Percentiles rank a stretch among this genome's conserved stretches.
Conservation (phyloP, 805 yeast species). For the Metschnikowia baotianmanensis region DNA sequence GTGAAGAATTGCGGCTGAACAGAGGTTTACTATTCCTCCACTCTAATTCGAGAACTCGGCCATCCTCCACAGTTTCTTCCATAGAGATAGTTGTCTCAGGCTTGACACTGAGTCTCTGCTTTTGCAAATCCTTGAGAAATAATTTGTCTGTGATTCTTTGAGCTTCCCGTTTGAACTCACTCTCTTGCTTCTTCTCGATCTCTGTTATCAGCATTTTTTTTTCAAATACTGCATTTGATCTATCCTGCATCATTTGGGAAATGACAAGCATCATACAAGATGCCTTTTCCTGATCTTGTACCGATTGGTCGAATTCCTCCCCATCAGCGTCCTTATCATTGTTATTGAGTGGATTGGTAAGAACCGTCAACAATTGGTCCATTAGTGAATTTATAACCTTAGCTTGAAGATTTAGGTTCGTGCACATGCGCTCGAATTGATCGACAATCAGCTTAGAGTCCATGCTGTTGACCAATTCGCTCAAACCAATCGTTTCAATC, state of each 20-base stretch:
- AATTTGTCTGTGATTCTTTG: slow-evolving; percentile 26
- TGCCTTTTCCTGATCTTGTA: slow-evolving; percentile 72
- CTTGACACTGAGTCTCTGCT: slow-evolving; percentile 23
- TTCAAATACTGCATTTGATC: slow-evolving; percentile 16
- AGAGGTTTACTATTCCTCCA: slow-evolving; percentile 20
- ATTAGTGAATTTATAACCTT: slow-evolving; percentile 52
- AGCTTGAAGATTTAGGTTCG: slow-evolving; percentile 52
- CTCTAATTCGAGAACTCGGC: slow-evolving; percentile 24
- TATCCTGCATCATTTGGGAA: slow-evolving; percentile 45
- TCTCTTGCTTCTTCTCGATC: slow-evolving; percentile 17
- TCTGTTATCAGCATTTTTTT: slow-evolving; percentile 7
- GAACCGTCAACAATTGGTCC: slow-evolving; percentile 36
- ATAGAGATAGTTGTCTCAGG: slow-evolving; percentile 32
- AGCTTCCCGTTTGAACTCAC: slow-evolving; percentile 21
- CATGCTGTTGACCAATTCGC: slow-evolving; percentile 20
- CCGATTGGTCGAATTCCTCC: slow-evolving; percentile 72
- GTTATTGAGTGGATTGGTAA: slow-evolving; percentile 47
- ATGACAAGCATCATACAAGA: slow-evolving; percentile 56
- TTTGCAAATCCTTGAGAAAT: slow-evolving; percentile 26
- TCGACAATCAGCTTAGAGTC: slow-evolving; percentile 22
- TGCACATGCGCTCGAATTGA: slow-evolving; percentile 20
- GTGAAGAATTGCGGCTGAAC: slow-evolving; percentile 17
- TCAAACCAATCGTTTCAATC: slow-evolving; percentile 20
- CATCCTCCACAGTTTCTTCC: slow-evolving; percentile 27
- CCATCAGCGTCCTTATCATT: slow-evolving; percentile 56